Conservation (phyloP, 2,329 filamentous ascomycete genomes). For the Fusarium longipes region DNA sequence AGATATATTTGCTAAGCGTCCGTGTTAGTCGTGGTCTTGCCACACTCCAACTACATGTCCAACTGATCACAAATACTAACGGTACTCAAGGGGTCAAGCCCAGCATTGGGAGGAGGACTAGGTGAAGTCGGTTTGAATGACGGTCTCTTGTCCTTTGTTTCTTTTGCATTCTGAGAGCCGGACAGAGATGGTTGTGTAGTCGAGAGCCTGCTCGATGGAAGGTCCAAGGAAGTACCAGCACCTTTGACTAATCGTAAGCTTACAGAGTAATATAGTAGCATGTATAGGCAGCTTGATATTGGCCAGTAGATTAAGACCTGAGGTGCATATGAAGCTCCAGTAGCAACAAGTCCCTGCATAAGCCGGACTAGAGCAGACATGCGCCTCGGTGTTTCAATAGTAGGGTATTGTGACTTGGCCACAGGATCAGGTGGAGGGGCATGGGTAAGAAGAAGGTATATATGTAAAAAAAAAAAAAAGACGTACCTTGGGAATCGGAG, state of each 20-base stretch:
- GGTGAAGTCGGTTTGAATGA: constrained; percentile 44
- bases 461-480: background rate
- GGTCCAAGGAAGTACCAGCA: constrained; percentile 41
- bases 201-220: constrained; percentile 44
- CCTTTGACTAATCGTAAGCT: constrained; percentile 44
- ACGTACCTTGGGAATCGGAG: constrained; percentile 50
- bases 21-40: constrained; percentile 14
- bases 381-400: constrained; percentile 13
- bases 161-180: constrained; percentile 62
- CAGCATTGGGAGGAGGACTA: constrained; percentile 42
- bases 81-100: constrained; percentile 55
- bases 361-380: constrained; percentile 16
- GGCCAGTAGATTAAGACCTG: constrained; percentile 2
- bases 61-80: constrained; percentile 41
- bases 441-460: constrained; percentile 8
- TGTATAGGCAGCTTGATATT: constrained; percentile 5
- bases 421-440: constrained; percentile 3
- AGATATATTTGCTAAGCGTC: constrained; percentile 54
- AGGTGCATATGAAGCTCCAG: constrained; percentile 17
- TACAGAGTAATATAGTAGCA: constrained; percentile 31
- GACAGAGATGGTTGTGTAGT: constrained; percentile 60
- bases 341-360: constrained; percentile 27
- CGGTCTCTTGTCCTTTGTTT: constrained; percentile 49
- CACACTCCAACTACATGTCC: background rate
- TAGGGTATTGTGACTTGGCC: constrained; percentile 22